Conservation (phyloP, 768 basidiomycete species). For the Mycena rebaudengoi region DNA sequence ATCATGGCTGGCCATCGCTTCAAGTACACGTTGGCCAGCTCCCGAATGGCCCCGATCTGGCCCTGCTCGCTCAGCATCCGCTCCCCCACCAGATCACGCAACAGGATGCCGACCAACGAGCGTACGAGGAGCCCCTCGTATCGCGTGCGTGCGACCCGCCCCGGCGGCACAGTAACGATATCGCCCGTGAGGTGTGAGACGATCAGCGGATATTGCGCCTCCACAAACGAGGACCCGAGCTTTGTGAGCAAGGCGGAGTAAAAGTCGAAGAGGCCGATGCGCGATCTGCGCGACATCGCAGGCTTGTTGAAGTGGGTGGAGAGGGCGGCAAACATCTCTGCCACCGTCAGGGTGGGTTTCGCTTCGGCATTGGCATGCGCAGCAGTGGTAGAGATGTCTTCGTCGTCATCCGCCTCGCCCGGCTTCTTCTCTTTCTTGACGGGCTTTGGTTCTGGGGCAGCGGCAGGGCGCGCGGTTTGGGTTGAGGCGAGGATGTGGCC, state of each 20-base stretch:
- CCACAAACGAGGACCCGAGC: constrained; percentile 82
- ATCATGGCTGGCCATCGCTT: constrained; percentile 94
- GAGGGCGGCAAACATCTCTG: constrained; percentile 85
- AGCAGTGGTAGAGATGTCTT: constrained; percentile 54
- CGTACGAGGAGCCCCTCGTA: constrained; percentile 81
- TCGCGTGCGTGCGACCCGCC: constrained; percentile 56
- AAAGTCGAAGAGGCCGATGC: constrained; percentile 89
- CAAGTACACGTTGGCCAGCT: constrained; percentile 81
- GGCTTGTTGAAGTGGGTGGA: constrained; percentile 85
- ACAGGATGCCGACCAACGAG: constrained; percentile 75
- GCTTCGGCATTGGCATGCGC: constrained; percentile 60
- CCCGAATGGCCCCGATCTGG: constrained; percentile 90
- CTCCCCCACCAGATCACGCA: constrained; percentile 88
- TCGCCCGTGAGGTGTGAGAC: constrained; percentile 82
- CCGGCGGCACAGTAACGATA: constrained; percentile 67
- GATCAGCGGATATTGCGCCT: constrained; percentile 83
- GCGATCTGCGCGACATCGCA: constrained; percentile 69
- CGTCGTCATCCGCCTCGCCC: constrained; percentile 66
- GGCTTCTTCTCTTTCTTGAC: constrained; percentile 68
- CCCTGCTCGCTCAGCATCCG: constrained; percentile 93
- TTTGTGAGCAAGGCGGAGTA: constrained; percentile 80
- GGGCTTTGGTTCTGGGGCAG: constrained; percentile 48
- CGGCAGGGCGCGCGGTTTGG: constrained; percentile 68
- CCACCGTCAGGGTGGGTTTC: constrained; percentile 74
- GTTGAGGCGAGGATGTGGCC: constrained; percentile 88